Evolutionary conservation across 1,284 basidiomycete genomes (phyloP).

Genomic region (Salmacisia buchloeana): DNA sequence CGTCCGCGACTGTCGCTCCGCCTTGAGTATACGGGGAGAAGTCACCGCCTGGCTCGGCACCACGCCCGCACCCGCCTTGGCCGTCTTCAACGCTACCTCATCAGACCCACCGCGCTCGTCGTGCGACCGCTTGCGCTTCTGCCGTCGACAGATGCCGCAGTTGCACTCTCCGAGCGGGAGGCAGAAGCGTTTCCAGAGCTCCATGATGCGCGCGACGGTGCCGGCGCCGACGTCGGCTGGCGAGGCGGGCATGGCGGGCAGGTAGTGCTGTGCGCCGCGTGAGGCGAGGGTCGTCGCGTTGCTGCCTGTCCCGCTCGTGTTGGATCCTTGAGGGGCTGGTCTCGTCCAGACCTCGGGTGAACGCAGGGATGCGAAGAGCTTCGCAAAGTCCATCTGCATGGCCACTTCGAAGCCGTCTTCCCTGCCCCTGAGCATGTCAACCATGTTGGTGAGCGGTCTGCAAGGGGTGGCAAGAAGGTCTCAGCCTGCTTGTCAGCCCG

Average conservation of each 20-base stretch:
- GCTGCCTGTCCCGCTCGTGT: background rate
- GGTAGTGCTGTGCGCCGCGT: background rate
- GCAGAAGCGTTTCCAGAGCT: background rate
- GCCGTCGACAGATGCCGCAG: background rate
- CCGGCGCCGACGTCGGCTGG: background rate
- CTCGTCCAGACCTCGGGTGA: background rate
- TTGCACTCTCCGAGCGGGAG: conserved; percentile 2
- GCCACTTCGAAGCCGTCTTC: conserved; percentile 4
- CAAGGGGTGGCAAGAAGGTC: background rate
- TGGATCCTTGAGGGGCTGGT: background rate
- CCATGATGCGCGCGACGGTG: background rate
- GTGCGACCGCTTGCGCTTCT: conserved; percentile 6
- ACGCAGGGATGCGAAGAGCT: background rate
- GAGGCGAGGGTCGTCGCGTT: background rate
- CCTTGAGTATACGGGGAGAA: too few species aligned
- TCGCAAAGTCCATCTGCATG: background rate
- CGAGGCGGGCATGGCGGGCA: background rate
- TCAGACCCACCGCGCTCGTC: too few species aligned
- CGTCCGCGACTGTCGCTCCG: too few species aligned
- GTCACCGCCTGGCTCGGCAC: too few species aligned
- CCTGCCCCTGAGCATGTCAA: background rate
- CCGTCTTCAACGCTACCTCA: too few species aligned
- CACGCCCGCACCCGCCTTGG: too few species aligned
- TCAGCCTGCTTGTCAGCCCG: background rate
- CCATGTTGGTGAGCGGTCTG: background rate